Evolutionary conservation across 2,329 filamentous ascomycete genomes (phyloP), one percentile per base, ranked within the genome.

Genomic region (Aspergillus pseudoterreus): DNA sequence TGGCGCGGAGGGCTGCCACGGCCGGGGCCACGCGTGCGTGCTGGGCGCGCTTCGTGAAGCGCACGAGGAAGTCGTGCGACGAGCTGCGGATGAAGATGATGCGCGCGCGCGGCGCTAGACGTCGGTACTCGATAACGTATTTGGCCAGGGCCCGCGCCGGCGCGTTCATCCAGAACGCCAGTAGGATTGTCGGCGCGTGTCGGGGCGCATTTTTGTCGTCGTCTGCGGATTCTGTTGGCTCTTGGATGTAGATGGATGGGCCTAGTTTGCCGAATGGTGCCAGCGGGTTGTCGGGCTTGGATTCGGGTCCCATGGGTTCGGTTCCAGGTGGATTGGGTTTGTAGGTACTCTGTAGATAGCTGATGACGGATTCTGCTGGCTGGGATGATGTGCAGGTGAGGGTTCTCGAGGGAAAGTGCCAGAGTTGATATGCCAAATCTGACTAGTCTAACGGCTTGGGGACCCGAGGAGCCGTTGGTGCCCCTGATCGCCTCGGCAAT

Each of bases 111-210:
- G 77, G 77, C 38, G 71, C 72, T 4, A 78, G 65, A 1, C 61
- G 63, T 22, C 66, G 63, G 60, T 80, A 79, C 47, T 70, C 66
- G 1, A 63, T 50, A n/a, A 75, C 68, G 57, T 79, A 81, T 65
- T 80, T 80, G 46, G 68, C 60, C 24, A 78, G 64, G 43, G 76
- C 71, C 14, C 71, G 68, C 1, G 69, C 60, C 6, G 63, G 59
- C 2, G 77, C 77, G 45, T 74, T 73, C 66, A 79, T 76, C 78
- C 77, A 80, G 54, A 76, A 70, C 46, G 76, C 64, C 49, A 80
- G 61, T 47, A 80, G 66, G 22, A 79, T 70, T 43, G 69, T 69
- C 15, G 68, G 67, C 4, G 57, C 54, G 9, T 33, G 38, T 6
- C 45, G 19, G 6, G 43, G 51, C 14, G 41, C 52, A 39, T 60